A percentile compares a stretch with the other conserved stretches of the same genome.
These are phyloP conservation scores for Penicillium sp. DNA, from an alignment of 2,329 filamentous ascomycete species.

Conservation along the genomic window DNA sequence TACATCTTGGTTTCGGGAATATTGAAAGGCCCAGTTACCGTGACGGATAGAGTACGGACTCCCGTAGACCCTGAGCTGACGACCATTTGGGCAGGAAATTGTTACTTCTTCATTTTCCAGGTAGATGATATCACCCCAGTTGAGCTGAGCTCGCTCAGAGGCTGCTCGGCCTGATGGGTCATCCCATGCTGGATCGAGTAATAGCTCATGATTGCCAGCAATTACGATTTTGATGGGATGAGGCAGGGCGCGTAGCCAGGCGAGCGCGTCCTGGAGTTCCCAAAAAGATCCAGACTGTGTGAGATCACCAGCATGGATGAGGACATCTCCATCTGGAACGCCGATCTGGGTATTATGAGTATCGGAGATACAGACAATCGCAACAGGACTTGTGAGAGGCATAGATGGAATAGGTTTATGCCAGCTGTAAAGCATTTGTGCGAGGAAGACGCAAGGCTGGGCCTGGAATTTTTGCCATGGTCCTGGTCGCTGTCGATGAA, in stretches of 20 bases:
- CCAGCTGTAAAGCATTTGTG: slow-evolving; percentile 15
- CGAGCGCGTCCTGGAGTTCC: slow-evolving; percentile 68
- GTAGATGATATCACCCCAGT: slow-evolving; percentile 65
- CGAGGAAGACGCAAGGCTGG: slow-evolving; percentile 15
- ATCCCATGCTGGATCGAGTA: slow-evolving; percentile 60
- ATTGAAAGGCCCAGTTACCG: slow-evolving; percentile 73
- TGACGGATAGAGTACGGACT: slow-evolving; percentile 68
- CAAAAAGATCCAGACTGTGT: slow-evolving; percentile 60
- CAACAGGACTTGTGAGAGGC: slow-evolving; percentile 8
- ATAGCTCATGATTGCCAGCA: slow-evolving; percentile 79
- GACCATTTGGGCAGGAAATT: slow-evolving; percentile 54
- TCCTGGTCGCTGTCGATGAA: slow-evolving; percentile 13
- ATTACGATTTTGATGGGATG: slow-evolving; percentile 74
- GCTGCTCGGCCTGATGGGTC: slow-evolving; percentile 17
- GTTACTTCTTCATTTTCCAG: slow-evolving; percentile 61
- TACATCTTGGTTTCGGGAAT: slow-evolving; percentile 56
- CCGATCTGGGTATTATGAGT: slow-evolving; percentile 25
- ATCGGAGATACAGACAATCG: slow-evolving; percentile 29
- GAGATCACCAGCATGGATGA: slow-evolving; percentile 42
- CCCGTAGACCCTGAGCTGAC: slow-evolving; percentile 66
- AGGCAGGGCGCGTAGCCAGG: slow-evolving; percentile 67
- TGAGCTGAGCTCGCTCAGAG: slow-evolving; percentile 51
- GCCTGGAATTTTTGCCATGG: slow-evolving; percentile 14
- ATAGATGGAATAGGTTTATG: slow-evolving; percentile 7
- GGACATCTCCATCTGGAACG: slow-evolving; percentile 34